Percentiles rank a stretch among this genome's conserved stretches.
phyloP scores from a whole-genome alignment of 306 rosid species.

The Astragalus glycyphyllos region DNA sequence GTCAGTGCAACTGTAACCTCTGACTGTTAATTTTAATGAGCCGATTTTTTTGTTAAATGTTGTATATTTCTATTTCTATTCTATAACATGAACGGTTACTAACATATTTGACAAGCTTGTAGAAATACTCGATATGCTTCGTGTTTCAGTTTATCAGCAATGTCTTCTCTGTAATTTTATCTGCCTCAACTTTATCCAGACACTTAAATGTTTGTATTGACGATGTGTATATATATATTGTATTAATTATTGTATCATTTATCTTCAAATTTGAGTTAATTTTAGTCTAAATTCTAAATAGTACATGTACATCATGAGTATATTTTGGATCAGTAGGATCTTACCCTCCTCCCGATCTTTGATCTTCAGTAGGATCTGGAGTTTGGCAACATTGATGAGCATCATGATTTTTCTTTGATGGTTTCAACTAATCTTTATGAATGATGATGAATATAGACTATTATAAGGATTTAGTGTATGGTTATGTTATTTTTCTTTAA shows the following conservation, averaged over 20 bases:
- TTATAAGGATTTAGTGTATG: constrained; percentile 2
- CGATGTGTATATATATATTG: too few relatives aligned
- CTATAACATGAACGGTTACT: not conserved
- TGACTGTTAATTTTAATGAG: constrained; percentile 2
- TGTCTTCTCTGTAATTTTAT: not conserved
- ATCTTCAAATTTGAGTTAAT: too few relatives aligned
- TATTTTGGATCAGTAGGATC: too few relatives aligned
- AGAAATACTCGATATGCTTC: constrained; percentile 4
- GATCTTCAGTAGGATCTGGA: too few relatives aligned
- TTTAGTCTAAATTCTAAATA: too few relatives aligned
- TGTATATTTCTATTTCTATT: constrained; percentile 3
- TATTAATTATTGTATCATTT: too few relatives aligned
- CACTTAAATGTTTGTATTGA: too few relatives aligned
- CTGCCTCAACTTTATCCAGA: not conserved
- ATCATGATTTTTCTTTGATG: constrained; percentile 4
- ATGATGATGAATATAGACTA: constrained; percentile 6
- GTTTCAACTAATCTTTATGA: constrained; percentile 30
- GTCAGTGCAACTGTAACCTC: not conserved
- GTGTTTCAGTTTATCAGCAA: constrained; percentile 19
- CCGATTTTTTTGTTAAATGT: constrained; percentile 12
- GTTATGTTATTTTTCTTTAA: constrained; percentile 34
- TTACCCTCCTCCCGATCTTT: too few relatives aligned
- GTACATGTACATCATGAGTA: too few relatives aligned
- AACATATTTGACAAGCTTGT: constrained; percentile 26
- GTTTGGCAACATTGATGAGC: not conserved